These are phyloP conservation scores for Byssochlamys sp. DNA, from an alignment of 2,329 filamentous ascomycete species.

Conservation along the genomic window DNA sequence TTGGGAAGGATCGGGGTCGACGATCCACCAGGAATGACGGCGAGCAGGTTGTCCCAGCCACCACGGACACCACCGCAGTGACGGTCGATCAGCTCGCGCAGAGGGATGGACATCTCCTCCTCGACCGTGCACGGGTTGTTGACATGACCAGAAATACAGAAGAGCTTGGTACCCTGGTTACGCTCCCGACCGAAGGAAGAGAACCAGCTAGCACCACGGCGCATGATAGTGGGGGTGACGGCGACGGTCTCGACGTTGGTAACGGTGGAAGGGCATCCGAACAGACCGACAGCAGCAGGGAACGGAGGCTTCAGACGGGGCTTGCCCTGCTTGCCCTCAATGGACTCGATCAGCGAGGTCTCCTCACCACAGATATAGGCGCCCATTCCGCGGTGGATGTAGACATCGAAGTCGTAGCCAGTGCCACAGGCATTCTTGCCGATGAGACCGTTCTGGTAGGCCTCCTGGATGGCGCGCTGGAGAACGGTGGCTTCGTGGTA, in stretches of 20 bases:
- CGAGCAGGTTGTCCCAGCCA: constrained; percentile 94
- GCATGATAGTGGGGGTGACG: constrained; percentile 88
- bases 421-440: constrained; percentile 96
- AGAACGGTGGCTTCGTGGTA: constrained; percentile 89
- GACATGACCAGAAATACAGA: constrained; percentile 95
- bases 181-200: constrained; percentile 86
- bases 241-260: constrained; percentile 97
- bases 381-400: constrained; percentile 89
- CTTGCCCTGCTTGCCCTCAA: constrained; percentile 98
- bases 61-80: constrained; percentile 95
- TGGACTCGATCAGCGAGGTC: constrained; percentile 92
- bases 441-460: constrained; percentile 85
- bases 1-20: constrained; percentile 94
- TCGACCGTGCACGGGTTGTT: constrained; percentile 98
- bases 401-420: constrained; percentile 97
- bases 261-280: constrained; percentile 94
- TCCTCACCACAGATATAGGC: constrained; percentile 98
- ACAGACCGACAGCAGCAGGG: constrained; percentile 91
- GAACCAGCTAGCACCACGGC: constrained; percentile 88
- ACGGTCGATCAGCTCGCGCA: constrained; percentile 92
- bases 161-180: constrained; percentile 95
- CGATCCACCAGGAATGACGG: constrained; percentile 89
- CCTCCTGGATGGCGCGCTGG: constrained; percentile 93
- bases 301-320: constrained; percentile 97
- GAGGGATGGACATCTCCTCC: constrained; percentile 97